Percentiles rank a stretch among this genome's conserved stretches.
phyloP scores from a whole-genome alignment of 495 filamentous ascomycete species.

The Chaetomidium leptoderma region DNA sequence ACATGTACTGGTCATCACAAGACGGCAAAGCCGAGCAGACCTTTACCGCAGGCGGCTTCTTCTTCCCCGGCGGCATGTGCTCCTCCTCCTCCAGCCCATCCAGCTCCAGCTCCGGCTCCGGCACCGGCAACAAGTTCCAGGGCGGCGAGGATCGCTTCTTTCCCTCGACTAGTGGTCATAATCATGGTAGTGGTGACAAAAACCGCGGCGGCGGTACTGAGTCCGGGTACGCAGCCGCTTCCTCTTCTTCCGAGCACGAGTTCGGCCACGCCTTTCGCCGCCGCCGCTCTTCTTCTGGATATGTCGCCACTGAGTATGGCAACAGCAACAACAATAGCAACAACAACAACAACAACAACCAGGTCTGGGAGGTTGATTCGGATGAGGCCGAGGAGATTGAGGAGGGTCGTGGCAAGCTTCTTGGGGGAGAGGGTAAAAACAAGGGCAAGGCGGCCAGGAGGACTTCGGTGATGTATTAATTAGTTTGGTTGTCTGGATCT shows the following conservation, averaged over 20 bases:
- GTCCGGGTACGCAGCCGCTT: no score
- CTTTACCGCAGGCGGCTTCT: not conserved
- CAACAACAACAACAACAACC: not conserved
- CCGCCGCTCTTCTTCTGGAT: no score
- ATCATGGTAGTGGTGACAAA: no score
- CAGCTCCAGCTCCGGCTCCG: no score
- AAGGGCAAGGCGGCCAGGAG: not conserved
- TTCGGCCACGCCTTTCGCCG: no score
- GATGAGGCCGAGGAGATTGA: conserved; percentile 19
- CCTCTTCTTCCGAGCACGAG: no score
- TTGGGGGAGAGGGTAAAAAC: not conserved
- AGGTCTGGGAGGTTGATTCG: conserved; percentile 19
- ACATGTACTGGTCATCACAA: conserved; percentile 13
- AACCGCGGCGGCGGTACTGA: no score
- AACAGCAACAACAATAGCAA: not conserved
- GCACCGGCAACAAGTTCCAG: not conserved
- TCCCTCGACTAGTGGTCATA: no score
- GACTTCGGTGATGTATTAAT: no score
- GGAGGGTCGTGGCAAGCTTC: not conserved
- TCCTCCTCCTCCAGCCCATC: not conserved
- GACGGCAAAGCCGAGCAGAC: conserved; percentile 9
- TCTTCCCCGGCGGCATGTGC: not conserved
- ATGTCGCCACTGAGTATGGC: not conserved
- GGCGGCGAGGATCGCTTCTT: not conserved
- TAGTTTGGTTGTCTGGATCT: no score